A percentile compares a stretch with the other conserved stretches of the same genome.
These are phyloP conservation scores for Solanum sitiens DNA, from an alignment of 257 asterid species.

Conservation along the genomic window DNA sequence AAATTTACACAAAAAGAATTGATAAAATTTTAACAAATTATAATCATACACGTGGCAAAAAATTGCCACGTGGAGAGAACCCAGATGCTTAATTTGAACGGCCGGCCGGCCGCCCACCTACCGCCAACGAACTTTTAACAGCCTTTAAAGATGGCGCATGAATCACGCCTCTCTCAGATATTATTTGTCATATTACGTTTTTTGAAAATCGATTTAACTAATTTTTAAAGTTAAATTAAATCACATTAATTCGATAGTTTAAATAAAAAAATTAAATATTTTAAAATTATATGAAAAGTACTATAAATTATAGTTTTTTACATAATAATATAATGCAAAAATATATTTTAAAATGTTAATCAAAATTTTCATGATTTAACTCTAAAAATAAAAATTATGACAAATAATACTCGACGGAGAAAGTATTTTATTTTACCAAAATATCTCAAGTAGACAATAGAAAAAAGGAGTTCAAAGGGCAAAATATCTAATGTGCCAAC, in stretches of 20 bases:
- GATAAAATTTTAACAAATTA: background rate
- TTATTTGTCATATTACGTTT: too few species aligned
- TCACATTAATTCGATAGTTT: too few species aligned
- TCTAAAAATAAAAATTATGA: too few species aligned
- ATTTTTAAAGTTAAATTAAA: too few species aligned
- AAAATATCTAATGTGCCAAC: background rate
- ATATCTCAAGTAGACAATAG: background rate
- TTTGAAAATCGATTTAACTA: too few species aligned
- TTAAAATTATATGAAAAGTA: too few species aligned
- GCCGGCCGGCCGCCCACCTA: background rate
- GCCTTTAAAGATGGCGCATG: background rate
- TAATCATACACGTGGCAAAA: background rate
- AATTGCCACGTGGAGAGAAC: background rate
- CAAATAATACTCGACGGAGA: too few species aligned
- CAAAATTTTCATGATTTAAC: too few species aligned
- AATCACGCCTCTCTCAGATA: background rate
- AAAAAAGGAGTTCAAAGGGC: background rate
- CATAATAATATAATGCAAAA: too few species aligned
- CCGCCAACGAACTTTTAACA: slow-evolving; percentile 10
- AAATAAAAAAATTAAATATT: too few species aligned
- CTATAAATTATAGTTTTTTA: too few species aligned
- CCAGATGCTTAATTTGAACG: background rate
- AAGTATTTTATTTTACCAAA: background rate
- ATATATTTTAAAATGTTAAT: too few species aligned
- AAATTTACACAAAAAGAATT: background rate